These are phyloP conservation scores for Colletotrichum noveboracense DNA, from an alignment of 2,329 filamentous ascomycete genomes.

Conservation along the genomic window DNA sequence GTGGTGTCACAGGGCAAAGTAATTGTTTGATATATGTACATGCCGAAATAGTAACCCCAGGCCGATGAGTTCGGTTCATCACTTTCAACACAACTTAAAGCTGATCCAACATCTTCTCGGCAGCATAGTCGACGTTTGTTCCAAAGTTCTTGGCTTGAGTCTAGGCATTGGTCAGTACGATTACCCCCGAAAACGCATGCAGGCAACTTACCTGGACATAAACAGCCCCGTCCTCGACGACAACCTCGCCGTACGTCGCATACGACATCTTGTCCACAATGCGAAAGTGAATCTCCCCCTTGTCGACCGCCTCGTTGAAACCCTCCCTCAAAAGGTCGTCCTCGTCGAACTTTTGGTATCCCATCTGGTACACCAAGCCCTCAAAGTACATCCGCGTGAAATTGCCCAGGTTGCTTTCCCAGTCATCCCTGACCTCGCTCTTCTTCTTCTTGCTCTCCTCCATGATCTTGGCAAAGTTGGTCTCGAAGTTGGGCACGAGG, in stretches of 20 bases:
- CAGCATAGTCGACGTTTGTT: conserved; percentile 38
- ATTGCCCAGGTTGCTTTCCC: conserved; percentile 47
- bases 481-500: conserved; percentile 53
- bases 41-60: not conserved
- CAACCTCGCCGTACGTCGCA: conserved; percentile 48
- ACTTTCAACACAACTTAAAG: conserved; percentile 28
- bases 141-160: conserved; percentile 39
- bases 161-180: conserved; percentile 23
- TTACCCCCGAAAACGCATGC: too few species aligned
- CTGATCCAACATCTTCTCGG: conserved; percentile 38
- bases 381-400: conserved; percentile 49
- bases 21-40: not conserved
- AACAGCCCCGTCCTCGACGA: conserved; percentile 53
- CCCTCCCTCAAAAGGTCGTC: conserved; percentile 56
- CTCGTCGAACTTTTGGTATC: conserved; percentile 48
- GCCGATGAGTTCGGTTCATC: not conserved
- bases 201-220: conserved; percentile 50
- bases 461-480: conserved; percentile 44
- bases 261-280: conserved; percentile 50
- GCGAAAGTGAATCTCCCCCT: conserved; percentile 47
- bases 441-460: conserved; percentile 32
- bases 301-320: conserved; percentile 50
- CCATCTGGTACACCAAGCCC: conserved; percentile 44
- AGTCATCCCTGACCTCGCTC: conserved; percentile 41
- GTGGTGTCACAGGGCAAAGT: conserved; percentile 1